A percentile compares a stretch with the other conserved stretches of the same genome.
Conservation (phyloP, 1,284 basidiomycete species). For the Cryptococcus hybrid region DNA sequence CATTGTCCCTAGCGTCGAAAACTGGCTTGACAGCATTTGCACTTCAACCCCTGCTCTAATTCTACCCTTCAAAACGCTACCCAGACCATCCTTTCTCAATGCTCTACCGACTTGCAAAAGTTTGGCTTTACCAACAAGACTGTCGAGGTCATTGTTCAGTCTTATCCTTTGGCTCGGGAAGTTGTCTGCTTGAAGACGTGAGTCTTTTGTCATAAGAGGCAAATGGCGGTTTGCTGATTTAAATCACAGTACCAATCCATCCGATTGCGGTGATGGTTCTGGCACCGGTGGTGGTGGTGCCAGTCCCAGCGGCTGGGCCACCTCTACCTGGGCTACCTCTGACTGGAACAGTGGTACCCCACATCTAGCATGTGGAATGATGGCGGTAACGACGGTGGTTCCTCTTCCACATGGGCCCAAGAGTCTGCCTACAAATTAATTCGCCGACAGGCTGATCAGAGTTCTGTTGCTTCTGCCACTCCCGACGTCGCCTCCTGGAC, state of each 20-base stretch:
- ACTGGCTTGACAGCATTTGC: conserved; percentile 39
- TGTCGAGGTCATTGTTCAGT: conserved; percentile 23
- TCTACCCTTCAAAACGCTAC: conserved; percentile 32
- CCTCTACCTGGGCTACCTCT: background rate
- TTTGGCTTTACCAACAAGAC: conserved; percentile 28
- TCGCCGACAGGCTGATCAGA: background rate
- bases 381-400: background rate
- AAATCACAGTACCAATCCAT: conserved; percentile 2
- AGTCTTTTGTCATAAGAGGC: conserved; percentile 1
- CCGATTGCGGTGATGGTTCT: background rate
- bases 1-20: conserved; percentile 35
- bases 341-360: background rate
- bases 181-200: conserved; percentile 44
- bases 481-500: background rate
- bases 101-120: conserved; percentile 32
- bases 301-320: background rate
- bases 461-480: background rate
- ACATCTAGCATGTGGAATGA: background rate
- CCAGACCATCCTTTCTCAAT: conserved; percentile 25
- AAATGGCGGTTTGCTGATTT: background rate
- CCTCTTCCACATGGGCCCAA: background rate
- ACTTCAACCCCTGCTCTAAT: conserved; percentile 37
- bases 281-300: background rate
- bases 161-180: conserved; percentile 44
- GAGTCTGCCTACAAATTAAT: background rate